Conservation (phyloP, 169 alveolate genomes). For the Babesia microti region DNA sequence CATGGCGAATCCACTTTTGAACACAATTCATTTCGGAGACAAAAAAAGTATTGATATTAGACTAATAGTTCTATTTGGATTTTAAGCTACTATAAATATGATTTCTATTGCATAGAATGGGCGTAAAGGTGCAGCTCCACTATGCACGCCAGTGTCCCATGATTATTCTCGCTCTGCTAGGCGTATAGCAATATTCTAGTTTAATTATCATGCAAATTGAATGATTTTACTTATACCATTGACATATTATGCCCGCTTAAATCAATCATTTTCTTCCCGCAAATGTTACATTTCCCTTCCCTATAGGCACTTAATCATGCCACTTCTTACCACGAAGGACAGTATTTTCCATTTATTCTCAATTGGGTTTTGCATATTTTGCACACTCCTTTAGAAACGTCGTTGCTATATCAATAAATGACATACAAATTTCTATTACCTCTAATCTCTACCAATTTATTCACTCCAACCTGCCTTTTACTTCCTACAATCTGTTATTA, state of each 20-base stretch:
- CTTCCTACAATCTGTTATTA: conserved; percentile 31
- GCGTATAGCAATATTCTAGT: no score
- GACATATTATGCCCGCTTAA: conserved; percentile 56
- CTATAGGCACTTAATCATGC: conserved; percentile 44
- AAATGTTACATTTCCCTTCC: conserved; percentile 58
- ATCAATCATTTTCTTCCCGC: conserved; percentile 64
- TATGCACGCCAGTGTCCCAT: no score
- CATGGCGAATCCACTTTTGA: no score
- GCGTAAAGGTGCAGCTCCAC: no score
- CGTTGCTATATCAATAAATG: background rate
- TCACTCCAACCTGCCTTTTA: conserved; percentile 47
- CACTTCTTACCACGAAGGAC: conserved; percentile 47
- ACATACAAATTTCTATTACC: conserved; percentile 46
- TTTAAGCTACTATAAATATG: no score
- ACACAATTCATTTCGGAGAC: no score
- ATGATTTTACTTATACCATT: conserved; percentile 29
- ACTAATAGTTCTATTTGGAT: no score
- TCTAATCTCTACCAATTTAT: conserved; percentile 50
- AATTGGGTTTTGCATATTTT: conserved; percentile 57
- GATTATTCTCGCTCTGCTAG: no score
- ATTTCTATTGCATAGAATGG: no score
- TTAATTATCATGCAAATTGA: no score
- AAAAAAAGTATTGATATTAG: no score
- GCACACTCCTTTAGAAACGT: conserved; percentile 14
- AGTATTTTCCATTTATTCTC: conserved; percentile 58